Base-by-base conservation (phyloP, 345 rosid species). In the Punica granatum region DNA sequence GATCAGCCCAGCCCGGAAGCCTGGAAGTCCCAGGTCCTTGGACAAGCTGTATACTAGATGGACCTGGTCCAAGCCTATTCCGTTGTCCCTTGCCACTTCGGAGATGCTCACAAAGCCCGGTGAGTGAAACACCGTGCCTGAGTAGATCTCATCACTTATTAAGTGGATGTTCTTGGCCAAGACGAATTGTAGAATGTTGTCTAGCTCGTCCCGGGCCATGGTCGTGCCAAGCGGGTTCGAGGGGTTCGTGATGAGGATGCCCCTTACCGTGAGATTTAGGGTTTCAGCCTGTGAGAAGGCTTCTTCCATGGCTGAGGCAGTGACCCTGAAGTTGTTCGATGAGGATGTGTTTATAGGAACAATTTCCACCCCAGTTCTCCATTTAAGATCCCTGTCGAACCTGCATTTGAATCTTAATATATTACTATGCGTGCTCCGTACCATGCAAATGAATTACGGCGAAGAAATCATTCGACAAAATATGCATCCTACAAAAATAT, bases 161-260 rank as follows among this genome's bases (percentile, higher is more conserved):
- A 92, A 71, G 70, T 92, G 97, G 51, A 90, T 74, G 2, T 68
- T 65, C 59, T 83, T 90, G 2, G 65, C 71, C 14, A 76, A 36
- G 23, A 78, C 75, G 51, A 90, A 93, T 67, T 56, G 75, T 11
- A 90, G 65, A 64, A 93, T 84, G 44, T 77, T 73, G 66, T 78
- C 74, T 25, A 88, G 83, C 36, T 93, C 97, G 3, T 67, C 73
- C 6, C 80, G 79, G 5, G 77, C 85, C 80, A 86, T 76, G 26
- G 96, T 76, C 7, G 92, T 89, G 58, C 98, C 98, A 1, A 93
- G 73, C 1, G 96, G 98, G 74, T 93, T 93, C 3, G 96, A 90
- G 54, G 97, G 98, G 76, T 90, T 93, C 2, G 98, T 93, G 25
- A 90, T 80, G 32, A 90, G 64, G 19, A 90, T 84, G 33, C 92